phyloP scores from a whole-genome alignment of 148 eudicot species.

The Chenopodium album region DNA sequence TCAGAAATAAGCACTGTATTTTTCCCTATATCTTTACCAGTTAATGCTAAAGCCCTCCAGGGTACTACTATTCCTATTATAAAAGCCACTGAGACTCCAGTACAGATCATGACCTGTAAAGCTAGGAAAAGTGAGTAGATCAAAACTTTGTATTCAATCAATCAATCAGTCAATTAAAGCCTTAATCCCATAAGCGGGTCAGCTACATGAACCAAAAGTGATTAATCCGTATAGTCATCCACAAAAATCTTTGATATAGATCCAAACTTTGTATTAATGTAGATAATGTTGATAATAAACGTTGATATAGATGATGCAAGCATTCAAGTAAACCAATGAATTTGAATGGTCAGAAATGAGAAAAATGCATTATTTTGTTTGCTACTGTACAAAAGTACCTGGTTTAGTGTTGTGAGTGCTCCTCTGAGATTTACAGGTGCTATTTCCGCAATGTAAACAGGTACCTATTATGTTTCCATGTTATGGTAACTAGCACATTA shows the following conservation, averaged over 20 bases:
- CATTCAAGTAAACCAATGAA: neutral
- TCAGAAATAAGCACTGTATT: neutral
- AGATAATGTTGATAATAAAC: neutral
- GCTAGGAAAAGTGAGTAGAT: neutral
- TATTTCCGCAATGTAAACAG: conserved; percentile 87
- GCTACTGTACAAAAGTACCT: conserved; percentile 43
- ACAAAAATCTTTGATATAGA: no score
- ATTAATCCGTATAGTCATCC: no score
- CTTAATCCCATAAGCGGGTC: no score
- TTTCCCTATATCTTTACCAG: conserved; percentile 38
- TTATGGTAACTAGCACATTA: neutral
- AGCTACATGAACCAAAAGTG: no score
- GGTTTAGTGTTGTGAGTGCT: conserved; percentile 77
- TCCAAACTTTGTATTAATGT: neutral
- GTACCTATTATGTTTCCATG: conserved; percentile 49
- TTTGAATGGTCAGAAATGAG: neutral
- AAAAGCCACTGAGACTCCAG: conserved; percentile 86
- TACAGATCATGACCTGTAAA: conserved; percentile 71
- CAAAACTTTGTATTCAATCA: no score
- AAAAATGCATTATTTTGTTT: neutral
- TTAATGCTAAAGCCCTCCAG: conserved; percentile 82
- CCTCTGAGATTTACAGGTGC: conserved; percentile 91
- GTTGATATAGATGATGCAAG: no score
- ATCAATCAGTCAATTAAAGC: no score
- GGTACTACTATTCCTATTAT: conserved; percentile 66